Base-by-base conservation (phyloP, 805 yeast genomes). In the Yarrowia keelungensis region DNA sequence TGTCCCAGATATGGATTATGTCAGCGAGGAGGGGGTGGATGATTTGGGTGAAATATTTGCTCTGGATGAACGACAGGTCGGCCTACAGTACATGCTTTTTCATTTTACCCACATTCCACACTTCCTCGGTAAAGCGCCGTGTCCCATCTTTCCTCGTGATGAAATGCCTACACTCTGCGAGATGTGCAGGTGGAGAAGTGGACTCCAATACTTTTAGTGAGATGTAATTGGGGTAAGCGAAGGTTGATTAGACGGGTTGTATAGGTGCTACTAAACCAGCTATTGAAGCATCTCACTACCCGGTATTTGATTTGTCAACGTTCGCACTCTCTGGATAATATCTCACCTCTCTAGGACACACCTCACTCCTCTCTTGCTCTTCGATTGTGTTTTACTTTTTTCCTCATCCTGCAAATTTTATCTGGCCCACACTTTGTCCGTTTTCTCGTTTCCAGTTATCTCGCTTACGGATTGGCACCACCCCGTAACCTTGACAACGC, bases 121-220 rank as follows among this genome's bases (percentile, higher is more conserved):
- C 9, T 2, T 45, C 26, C 41, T 53, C 58, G 58, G 10, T 38
- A 36, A 53, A 16, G 58, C 58, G 58, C 43, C 35, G 58, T 53
- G 43, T 32, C 59, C 59, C 59, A 53, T 39, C 35, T 19, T 26
- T 53, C 59, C 59, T 38, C 59, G 45, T 53, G 45, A 39, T 36
- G 41, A 26, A 38, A n/a, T 56, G 62, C 62, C 47, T 56, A 56
- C 47, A 56, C 62, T 56, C 62, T 56, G 62, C 62, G 41, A 54
- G 62, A 26, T 10, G 39, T 56, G 62, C 62, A 56, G 62, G 62
- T 39, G 59, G 59, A 53, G 59, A 22, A 38, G 59, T 53, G 59
- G 45, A 38, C 32, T 3, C 32, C 32, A 26, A 26, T 26, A 26
- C 32, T 26, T 26, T 26, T 26, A 26, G 32, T 26, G 32, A 26